Base-by-base conservation (phyloP, 2,329 filamentous ascomycete genomes). In the Metarhizium anisopliae region DNA sequence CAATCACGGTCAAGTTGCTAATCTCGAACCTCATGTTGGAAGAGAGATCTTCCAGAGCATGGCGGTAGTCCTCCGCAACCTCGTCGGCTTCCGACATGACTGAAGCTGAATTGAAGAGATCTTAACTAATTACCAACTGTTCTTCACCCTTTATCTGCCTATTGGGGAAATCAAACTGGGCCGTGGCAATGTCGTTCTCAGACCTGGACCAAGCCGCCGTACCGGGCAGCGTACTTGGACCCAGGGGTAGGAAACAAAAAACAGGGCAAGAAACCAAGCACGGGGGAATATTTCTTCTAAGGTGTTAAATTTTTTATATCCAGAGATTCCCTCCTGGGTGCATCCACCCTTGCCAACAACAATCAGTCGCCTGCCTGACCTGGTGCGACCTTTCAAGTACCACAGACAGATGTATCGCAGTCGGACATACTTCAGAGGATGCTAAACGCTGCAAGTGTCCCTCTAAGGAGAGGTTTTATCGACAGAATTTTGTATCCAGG, bases 1-100 rank as follows among this genome's bases (percentile, higher is more conserved):
- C 94, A 73, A 99, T 97, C 70, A 96, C 85, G 59, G 94, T 99
- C 74, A 99, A 75, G 74, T 95, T 97, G 79, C 89, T 93, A 72
- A 99, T 99, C 74, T 97, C 93, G 73, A 90, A 90, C 68, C 91
- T 87, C 74, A 90, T 90, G 75, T 96, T 96, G 69, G 86, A 82
- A 62, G 88, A 89, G 66, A 99, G 80, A 72, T 96, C 93, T 74
- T 95, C 89, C 69, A 99, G 78, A 55, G 92, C 94, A 68, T 90
- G 89, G 70, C 88, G 89, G 76, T 96, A 99, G 75, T 97, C 94
- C 72, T 93, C 88, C 60, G 92, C 92, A 64, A 99, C 90, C 74
- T 95, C 91, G 70, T 89, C 90, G 61, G 88, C 74, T 62, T 79
- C 77, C 64, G 76, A 74, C 77, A 80, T 81, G 64, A 52, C 68